phyloP scores from a whole-genome alignment of 1,284 basidiomycete genomes.

The Leccinum solheimii region DNA sequence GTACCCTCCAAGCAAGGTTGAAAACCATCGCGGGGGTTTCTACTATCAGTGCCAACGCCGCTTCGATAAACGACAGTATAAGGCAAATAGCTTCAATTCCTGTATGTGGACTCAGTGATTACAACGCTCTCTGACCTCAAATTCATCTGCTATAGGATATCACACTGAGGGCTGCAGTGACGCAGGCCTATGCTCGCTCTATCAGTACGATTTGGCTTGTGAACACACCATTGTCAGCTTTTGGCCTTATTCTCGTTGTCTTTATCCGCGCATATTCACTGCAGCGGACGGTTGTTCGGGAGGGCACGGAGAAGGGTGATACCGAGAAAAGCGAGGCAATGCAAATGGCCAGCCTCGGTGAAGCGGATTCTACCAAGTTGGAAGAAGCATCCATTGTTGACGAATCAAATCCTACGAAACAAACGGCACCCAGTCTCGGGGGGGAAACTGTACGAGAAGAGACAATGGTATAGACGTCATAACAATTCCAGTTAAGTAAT shows the following conservation, averaged over 20 bases:
- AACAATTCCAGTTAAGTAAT: neutral
- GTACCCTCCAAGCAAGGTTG: slow-evolving; percentile 49
- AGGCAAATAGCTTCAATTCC: slow-evolving; percentile 52
- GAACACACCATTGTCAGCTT: slow-evolving; percentile 58
- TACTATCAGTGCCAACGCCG: slow-evolving; percentile 45
- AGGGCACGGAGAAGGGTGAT: slow-evolving; percentile 34
- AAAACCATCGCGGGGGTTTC: slow-evolving; percentile 45
- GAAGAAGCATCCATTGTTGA: slow-evolving; percentile 1
- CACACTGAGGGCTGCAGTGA: slow-evolving; percentile 47
- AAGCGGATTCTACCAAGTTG: neutral
- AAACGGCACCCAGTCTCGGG: neutral
- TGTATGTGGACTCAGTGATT: slow-evolving; percentile 36
- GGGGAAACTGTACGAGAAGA: slow-evolving; percentile 4
- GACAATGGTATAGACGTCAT: neutral
- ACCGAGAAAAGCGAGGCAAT: slow-evolving; percentile 13
- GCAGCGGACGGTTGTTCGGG: slow-evolving; percentile 50
- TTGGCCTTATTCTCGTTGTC: slow-evolving; percentile 55
- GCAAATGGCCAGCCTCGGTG: neutral
- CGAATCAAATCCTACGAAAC: slow-evolving; percentile 5
- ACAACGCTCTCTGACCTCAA: neutral
- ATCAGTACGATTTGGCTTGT: slow-evolving; percentile 76
- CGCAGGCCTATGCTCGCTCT: slow-evolving; percentile 69
- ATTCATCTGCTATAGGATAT: slow-evolving; percentile 43
- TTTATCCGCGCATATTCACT: slow-evolving; percentile 65
- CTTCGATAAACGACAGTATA: slow-evolving; percentile 57